Evolutionary conservation across 129 eudicot species (phyloP), one percentile per base, ranked within the genome.

Genomic region (Logfia minima): DNA sequence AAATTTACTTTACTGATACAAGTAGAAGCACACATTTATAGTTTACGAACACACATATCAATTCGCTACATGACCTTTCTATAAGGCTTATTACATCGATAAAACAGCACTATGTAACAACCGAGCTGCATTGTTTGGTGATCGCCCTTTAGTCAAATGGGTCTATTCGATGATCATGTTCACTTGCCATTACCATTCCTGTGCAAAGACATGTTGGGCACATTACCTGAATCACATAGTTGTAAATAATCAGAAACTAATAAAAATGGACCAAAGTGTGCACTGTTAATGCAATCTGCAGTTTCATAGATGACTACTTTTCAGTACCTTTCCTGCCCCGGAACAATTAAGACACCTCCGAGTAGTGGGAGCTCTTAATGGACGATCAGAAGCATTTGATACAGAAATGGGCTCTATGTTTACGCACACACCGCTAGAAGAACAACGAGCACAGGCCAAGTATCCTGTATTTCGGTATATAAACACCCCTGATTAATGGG

Each of bases 121-220:
- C 35, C 24, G 28, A 71, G 29, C 29, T 63, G 19, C 73, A 1
- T 51, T 51, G 13, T 16, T 70, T 5, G 0, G 1, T 21, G 22
- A 14, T 24, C 24, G 66, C 63, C 51, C 69, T 60, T 68, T 84
- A 90, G 81, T 78, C 97, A 45, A 93, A 93, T 4, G 98, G 97
- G 82, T 93, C 97, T 4, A 90, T 90, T 24, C 98, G 82, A 5
- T 79, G 97, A 75, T 93, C 98, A 65, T 93, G 98, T 74, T 93
- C 98, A 52, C 98, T 93, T 59, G 98, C 97, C 98, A 93, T 93
- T 52, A 87, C 85, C 98, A 93, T 91, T 81, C 98, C 98, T 0
- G 98, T 93, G 90, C 98, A 93, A 68, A 93, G 90, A 81, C 98
- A 93, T 6, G 98, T 91, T 2, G 98, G 98, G 84, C 98, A 93